Evolutionary conservation across 1,139 yeast genomes (phyloP).

Genomic region (Pichia sp.): DNA sequence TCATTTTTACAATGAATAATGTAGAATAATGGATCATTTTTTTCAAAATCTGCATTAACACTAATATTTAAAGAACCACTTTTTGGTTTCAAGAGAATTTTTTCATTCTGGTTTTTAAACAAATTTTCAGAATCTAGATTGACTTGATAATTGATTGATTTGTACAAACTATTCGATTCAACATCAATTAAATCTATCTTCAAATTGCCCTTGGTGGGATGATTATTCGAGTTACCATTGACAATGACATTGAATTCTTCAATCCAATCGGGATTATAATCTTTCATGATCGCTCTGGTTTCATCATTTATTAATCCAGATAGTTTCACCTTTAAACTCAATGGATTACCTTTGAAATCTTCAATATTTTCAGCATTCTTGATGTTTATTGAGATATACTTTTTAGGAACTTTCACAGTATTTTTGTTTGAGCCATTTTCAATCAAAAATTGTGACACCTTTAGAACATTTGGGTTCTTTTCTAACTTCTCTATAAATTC

Average conservation of each 20-base stretch:
- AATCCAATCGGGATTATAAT: slow-evolving; percentile 81
- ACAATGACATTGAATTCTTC: slow-evolving; percentile 55
- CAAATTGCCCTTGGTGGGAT: slow-evolving; percentile 2
- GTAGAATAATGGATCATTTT: slow-evolving; percentile 29
- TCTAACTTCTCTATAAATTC: slow-evolving; percentile 17
- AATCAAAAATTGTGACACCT: slow-evolving; percentile 32
- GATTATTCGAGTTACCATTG: neutral
- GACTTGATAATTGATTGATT: slow-evolving; percentile 23
- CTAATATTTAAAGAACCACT: slow-evolving; percentile 29
- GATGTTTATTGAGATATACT: slow-evolving; percentile 39
- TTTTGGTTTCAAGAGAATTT: slow-evolving; percentile 26
- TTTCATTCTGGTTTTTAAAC: slow-evolving; percentile 31
- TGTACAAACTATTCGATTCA: slow-evolving; percentile 20
- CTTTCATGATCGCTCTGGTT: slow-evolving; percentile 63
- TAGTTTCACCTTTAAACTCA: slow-evolving; percentile 69
- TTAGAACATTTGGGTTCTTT: slow-evolving; percentile 13
- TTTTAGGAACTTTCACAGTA: slow-evolving; percentile 14
- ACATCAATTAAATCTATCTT: slow-evolving; percentile 24
- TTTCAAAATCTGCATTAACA: slow-evolving; percentile 26
- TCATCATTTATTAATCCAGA: slow-evolving; percentile 69
- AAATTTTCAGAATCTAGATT: slow-evolving; percentile 18
- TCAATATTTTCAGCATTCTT: slow-evolving; percentile 70
- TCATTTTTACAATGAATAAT: slow-evolving; percentile 23
- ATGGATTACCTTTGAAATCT: slow-evolving; percentile 47
- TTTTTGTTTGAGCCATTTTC: slow-evolving; percentile 10